A percentile compares a stretch with the other conserved stretches of the same genome.
Evolutionary conservation across 805 yeast species (phyloP).

Genomic region (Naumovozyma castellii): DNA sequence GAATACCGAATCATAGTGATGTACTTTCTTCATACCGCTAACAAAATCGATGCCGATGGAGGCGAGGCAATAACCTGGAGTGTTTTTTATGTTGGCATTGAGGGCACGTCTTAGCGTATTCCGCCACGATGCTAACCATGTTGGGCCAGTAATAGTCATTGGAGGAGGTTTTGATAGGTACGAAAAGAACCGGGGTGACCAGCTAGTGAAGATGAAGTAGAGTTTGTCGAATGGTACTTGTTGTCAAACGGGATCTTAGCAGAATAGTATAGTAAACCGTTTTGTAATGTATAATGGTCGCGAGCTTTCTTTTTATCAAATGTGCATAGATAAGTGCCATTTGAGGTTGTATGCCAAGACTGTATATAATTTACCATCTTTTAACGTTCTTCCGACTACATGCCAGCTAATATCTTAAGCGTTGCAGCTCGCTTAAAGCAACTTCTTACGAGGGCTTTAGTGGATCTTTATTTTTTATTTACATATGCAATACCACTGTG

Average conservation of each 20-base stretch:
- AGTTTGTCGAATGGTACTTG: background rate
- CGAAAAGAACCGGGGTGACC: conserved; percentile 1
- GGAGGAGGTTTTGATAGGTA: background rate
- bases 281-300: background rate
- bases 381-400: too few relatives aligned
- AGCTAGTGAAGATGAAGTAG: conserved; percentile 1
- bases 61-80: background rate
- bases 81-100: conserved; percentile 2
- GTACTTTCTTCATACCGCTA: background rate
- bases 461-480: too few relatives aligned
- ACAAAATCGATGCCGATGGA: conserved; percentile 1
- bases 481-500: too few relatives aligned
- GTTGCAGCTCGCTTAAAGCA: too few relatives aligned
- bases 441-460: too few relatives aligned
- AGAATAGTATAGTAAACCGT: background rate
- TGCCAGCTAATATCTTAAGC: too few relatives aligned
- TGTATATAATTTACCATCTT: too few relatives aligned
- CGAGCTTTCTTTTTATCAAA: too few relatives aligned
- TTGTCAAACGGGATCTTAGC: background rate
- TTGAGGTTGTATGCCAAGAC: too few relatives aligned
- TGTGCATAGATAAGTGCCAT: too few relatives aligned
- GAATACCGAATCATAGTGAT: background rate
- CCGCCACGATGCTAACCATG: background rate
- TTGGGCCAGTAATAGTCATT: conserved; percentile 2
- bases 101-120: background rate